Percentiles rank a stretch among this genome's conserved stretches.
phyloP scores from a whole-genome alignment of 495 filamentous ascomycete genomes.

The Aspergillus olivimuriae region DNA sequence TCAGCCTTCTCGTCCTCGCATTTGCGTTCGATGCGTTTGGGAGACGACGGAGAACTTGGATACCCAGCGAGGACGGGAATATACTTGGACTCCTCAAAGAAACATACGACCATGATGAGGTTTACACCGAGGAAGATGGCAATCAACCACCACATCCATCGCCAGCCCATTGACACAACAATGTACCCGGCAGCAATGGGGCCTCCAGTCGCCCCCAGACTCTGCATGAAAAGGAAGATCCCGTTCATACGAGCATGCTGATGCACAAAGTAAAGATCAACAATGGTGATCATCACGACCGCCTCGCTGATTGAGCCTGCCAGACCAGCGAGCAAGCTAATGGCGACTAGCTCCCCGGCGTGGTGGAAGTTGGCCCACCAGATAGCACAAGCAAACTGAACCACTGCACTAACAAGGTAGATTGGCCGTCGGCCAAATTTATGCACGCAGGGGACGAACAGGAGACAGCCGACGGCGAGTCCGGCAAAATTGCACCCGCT shows the following conservation, averaged over 20 bases:
- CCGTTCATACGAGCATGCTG: constrained; percentile 31
- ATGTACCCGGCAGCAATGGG: constrained; percentile 35
- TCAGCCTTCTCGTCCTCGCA: background rate
- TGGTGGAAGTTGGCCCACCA: constrained; percentile 21
- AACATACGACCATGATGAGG: constrained; percentile 26
- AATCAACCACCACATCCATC: constrained; percentile 39
- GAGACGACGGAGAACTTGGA: background rate
- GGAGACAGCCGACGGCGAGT: constrained; percentile 26
- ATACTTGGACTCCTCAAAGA: constrained; percentile 33
- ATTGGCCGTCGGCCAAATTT: constrained; percentile 33
- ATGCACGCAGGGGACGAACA: constrained; percentile 34
- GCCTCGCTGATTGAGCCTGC: constrained; percentile 27
- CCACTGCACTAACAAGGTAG: constrained; percentile 27
- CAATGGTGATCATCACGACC: constrained; percentile 35
- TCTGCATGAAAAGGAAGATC: constrained; percentile 28
- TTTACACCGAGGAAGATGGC: constrained; percentile 31
- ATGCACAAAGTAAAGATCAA: constrained; percentile 39
- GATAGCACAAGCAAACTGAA: constrained; percentile 20
- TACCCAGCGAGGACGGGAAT: constrained; percentile 1
- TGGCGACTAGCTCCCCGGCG: constrained; percentile 19
- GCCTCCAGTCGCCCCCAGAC: constrained; percentile 22
- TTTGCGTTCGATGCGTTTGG: background rate
- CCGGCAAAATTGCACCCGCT: constrained; percentile 23
- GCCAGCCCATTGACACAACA: constrained; percentile 29
- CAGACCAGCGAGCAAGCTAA: constrained; percentile 22